Evolutionary conservation across 73 alveolate genomes (phyloP), one percentile per base, ranked within the genome.

Genomic region (Uronychia setigera): DNA sequence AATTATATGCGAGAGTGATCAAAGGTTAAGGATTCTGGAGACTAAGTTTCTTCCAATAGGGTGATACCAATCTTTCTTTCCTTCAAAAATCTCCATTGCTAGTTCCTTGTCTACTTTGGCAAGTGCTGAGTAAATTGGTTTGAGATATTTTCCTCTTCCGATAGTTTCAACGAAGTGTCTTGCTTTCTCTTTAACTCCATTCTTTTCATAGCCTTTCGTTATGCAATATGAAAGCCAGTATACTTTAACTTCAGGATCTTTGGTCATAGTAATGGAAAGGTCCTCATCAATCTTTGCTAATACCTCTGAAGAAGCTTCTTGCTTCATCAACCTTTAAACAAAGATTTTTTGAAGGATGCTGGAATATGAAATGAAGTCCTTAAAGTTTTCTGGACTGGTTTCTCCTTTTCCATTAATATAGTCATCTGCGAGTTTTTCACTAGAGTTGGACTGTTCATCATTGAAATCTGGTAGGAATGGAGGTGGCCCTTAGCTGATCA

Each of bases 141-240:
- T 87, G 59, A 94, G 79, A 90, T 87, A 91, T 85, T 93, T 92
- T 78, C 80, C 83, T 84, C 98, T 83, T 60, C 98, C 98, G 67
- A 60, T 80, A 25, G 78, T 31, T 26, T 80, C 59, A n/a, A 94
- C 92, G 34, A 82, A 88, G 30, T 87, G 67, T 58, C 83, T 81
- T 25, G 93, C 92, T 31, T 79, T 81, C 13, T 58, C 92, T 60
- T 58, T 74, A 30, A 86, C 92, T 5, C 19, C 67, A 19, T 46
- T 46, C 9, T 46, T 76, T 27, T 82, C 85, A 35, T 35, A 85
- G 29, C 32, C 77, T 25, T 74, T 34, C 29, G 75, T 57, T 26
- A 85, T 85, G 76, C 85, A 27, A 27, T 74, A 86, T 1, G 85
- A 81, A 1, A 27, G 77, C 91, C 91, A 85, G 32, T 84, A 74